Conservation (phyloP, 805 yeast genomes). For the Schwanniomyces yamadae region DNA sequence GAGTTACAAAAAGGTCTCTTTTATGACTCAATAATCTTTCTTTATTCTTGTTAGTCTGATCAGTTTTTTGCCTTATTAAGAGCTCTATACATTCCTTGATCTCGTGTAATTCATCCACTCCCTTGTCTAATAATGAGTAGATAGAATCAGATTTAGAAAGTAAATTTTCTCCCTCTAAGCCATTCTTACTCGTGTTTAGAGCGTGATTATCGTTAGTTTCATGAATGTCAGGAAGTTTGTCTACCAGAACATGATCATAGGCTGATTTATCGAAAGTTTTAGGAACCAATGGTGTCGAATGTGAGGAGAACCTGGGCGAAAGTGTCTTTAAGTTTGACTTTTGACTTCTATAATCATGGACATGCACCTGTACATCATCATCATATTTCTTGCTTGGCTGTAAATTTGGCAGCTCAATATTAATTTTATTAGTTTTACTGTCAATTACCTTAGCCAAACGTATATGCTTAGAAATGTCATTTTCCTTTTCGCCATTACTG, state of each 20-base stretch:
- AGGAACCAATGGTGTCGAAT: conserved; percentile 23
- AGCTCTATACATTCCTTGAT: conserved; percentile 10
- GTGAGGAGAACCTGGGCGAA: conserved; percentile 17
- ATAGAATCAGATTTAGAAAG: conserved; percentile 10
- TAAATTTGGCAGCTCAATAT: not conserved
- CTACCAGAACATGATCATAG: not conserved
- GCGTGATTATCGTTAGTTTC: not conserved
- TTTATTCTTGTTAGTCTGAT: conserved; percentile 1
- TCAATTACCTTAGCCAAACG: conserved; percentile 17
- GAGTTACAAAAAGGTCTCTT: conserved; percentile 8
- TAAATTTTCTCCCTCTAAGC: too few relatives aligned
- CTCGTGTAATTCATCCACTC: conserved; percentile 16
- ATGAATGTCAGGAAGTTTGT: not conserved
- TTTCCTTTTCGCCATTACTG: not conserved
- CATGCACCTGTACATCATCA: too few relatives aligned
- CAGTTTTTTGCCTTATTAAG: conserved; percentile 3
- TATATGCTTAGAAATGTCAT: conserved; percentile 11
- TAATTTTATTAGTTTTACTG: not conserved
- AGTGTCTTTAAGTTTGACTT: conserved; percentile 8
- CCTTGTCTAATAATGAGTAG: conserved; percentile 17
- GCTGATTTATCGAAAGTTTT: not conserved
- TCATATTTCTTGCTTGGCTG: not conserved
- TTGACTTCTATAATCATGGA: not conserved
- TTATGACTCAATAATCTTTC: not conserved
- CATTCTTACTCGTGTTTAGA: too few relatives aligned